A percentile compares a stretch with the other conserved stretches of the same genome.
phyloP scores from a whole-genome alignment of 1,139 yeast species.

The Protomyces macrosporus region DNA sequence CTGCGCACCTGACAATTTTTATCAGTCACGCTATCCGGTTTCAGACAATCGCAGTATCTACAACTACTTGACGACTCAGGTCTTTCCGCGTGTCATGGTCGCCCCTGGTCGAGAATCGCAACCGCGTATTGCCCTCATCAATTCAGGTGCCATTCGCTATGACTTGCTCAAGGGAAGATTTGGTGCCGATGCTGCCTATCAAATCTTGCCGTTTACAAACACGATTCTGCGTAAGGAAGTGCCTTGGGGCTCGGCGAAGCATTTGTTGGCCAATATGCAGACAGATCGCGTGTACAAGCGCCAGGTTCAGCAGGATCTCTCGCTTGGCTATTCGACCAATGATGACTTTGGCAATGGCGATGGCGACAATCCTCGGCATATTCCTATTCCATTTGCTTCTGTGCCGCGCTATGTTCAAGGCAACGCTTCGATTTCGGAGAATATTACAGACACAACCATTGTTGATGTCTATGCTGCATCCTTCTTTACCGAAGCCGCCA shows the following conservation, averaged over 20 bases:
- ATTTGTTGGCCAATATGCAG: constrained; percentile 8
- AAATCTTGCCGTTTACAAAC: constrained; percentile 80
- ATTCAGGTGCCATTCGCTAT: constrained; percentile 85
- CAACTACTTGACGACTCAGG: constrained; percentile 52
- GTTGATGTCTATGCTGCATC: constrained; percentile 9
- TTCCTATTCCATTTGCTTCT: constrained; percentile 52
- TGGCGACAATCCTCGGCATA: constrained; percentile 87
- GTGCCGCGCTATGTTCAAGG: constrained; percentile 51
- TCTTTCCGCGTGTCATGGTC: constrained; percentile 53
- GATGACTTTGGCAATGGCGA: constrained; percentile 71
- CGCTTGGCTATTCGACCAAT: constrained; percentile 67
- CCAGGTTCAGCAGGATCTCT: constrained; percentile 1
- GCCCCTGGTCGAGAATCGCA: constrained; percentile 34
- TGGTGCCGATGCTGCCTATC: constrained; percentile 72
- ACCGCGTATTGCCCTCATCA: constrained; percentile 63
- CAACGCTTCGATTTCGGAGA: background rate
- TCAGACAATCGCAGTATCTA: constrained; percentile 57
- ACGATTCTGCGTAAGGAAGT: constrained; percentile 59
- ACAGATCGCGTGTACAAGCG: constrained; percentile 4
- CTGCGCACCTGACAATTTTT: constrained; percentile 58
- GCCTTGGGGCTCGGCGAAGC: constrained; percentile 49
- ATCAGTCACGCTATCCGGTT: constrained; percentile 64
- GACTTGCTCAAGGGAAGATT: constrained; percentile 83
- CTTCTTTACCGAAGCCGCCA: constrained; percentile 6
- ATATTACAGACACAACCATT: background rate